Percentiles rank a stretch among this genome's conserved stretches.
Evolutionary conservation across 352 stramenopile genomes (phyloP).

Genomic region (Phytophthora tentaculata): DNA sequence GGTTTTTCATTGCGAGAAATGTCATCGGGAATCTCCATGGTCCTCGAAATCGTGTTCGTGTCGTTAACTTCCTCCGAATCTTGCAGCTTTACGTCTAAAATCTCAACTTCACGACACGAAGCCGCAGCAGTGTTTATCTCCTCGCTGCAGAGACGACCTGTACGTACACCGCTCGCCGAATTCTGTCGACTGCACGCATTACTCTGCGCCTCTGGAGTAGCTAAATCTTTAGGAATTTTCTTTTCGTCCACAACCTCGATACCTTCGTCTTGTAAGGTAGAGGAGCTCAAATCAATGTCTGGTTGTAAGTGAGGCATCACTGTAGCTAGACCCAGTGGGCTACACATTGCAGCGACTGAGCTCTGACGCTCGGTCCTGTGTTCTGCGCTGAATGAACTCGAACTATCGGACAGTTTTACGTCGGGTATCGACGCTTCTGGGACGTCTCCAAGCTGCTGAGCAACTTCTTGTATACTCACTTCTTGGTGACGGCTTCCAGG

Average conservation of each 20-base stretch:
- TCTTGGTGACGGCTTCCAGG: constrained; percentile 9
- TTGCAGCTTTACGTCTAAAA: not conserved
- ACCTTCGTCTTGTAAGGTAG: too few relatives aligned
- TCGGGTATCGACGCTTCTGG: not conserved
- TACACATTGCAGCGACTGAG: not conserved
- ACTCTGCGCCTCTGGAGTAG: not conserved
- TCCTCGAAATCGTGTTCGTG: not conserved
- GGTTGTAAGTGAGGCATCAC: constrained; percentile 6
- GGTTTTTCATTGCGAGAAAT: not conserved
- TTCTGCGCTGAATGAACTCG: not conserved
- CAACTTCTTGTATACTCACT: not conserved
- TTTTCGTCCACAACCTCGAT: too few relatives aligned
- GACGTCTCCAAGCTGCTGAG: not conserved
- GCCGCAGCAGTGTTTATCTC: not conserved
- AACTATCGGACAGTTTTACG: not conserved
- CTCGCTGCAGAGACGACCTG: not conserved
- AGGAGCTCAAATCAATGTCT: not conserved
- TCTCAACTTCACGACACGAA: not conserved
- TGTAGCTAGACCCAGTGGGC: constrained; percentile 1
- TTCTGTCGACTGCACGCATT: constrained; percentile 7
- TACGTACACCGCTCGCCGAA: not conserved
- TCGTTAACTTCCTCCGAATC: not conserved
- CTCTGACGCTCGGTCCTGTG: not conserved
- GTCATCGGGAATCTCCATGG: not conserved
- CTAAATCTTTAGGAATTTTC: not conserved